Evolutionary conservation across 1,284 basidiomycete genomes (phyloP), one percentile per base, ranked within the genome.

Genomic region (Ceratobasidium papillatum): DNA sequence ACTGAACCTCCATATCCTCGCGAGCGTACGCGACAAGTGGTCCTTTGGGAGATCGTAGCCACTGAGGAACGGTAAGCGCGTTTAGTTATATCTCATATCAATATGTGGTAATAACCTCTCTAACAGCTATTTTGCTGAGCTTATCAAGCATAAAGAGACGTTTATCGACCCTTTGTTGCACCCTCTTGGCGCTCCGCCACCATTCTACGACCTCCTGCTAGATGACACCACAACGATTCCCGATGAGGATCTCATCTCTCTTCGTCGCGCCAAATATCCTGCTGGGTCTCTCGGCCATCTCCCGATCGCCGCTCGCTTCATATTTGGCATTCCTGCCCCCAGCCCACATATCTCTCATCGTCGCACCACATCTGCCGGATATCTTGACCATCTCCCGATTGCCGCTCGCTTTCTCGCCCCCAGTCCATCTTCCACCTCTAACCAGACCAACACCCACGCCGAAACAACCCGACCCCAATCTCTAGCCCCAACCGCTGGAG

Each of bases 1-100:
- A n/a, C n/a, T n/a, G n/a, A n/a, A n/a, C n/a, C n/a, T n/a, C n/a
- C n/a, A n/a, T n/a, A n/a, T 25, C 91, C 94, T 27, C 88, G 96
- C 74, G 97, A 99, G 81, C 89, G 97, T 66, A 98, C 95, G 36
- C 87, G 97, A 65, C 97, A 99, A 82, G 97, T 99, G 84, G 97
- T 99, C 2, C 83, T 99, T 41, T 98, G 96, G 88, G 97, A 99
- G 84, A 99, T 99, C 78, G 96, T 99, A 58, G 93, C 94, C 49
- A 96, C 94, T 79, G 97, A 99, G 83, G 96, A 99, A 82, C 88
- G 96, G 93, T 95, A 80, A 80, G 87, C 87, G 59, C 8, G 47
- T 66, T 61, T 73, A 36, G 27, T 19, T 19, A 5, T 41, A 41
- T 56, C 43, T 59, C 32, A 14, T 22, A 25, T 52, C n/a, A n/a